phyloP scores from a whole-genome alignment of 768 basidiomycete species.

The Leccinum disarticulatum region DNA sequence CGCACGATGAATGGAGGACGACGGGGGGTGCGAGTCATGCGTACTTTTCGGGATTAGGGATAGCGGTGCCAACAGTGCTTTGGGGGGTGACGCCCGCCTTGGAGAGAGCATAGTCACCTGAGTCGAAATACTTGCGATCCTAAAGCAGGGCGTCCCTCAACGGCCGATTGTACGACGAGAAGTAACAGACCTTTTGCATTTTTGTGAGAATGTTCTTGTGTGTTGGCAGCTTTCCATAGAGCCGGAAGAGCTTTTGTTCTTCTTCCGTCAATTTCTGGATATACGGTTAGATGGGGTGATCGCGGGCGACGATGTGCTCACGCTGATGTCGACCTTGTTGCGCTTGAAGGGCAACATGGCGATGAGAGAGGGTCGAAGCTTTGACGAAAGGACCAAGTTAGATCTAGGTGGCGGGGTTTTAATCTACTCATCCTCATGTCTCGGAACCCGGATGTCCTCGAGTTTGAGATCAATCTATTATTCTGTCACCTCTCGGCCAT shows the following conservation, averaged over 20 bases:
- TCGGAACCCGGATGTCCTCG: constrained; percentile 17
- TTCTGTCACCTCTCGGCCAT: background rate
- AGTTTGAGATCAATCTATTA: constrained; percentile 21
- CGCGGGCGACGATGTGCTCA: constrained; percentile 39
- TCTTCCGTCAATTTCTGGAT: constrained; percentile 76
- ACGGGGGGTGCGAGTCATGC: constrained; percentile 28
- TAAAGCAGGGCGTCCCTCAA: constrained; percentile 33
- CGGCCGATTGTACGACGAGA: constrained; percentile 1
- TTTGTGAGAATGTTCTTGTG: constrained; percentile 92
- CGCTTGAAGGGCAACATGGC: constrained; percentile 74
- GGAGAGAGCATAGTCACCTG: constrained; percentile 96
- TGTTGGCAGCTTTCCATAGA: constrained; percentile 92
- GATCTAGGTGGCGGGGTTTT: constrained; percentile 28
- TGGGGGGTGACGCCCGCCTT: constrained; percentile 93
- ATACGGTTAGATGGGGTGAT: constrained; percentile 15
- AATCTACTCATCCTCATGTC: constrained; percentile 29
- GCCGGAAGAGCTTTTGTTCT: constrained; percentile 91
- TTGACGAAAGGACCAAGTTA: constrained; percentile 1
- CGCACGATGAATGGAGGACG: background rate
- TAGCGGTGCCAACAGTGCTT: constrained; percentile 89
- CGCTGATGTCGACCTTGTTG: constrained; percentile 95
- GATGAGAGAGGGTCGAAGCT: constrained; percentile 27
- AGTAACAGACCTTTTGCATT: constrained; percentile 82
- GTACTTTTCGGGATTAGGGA: constrained; percentile 97
- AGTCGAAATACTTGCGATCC: constrained; percentile 99